A percentile compares a stretch with the other conserved stretches of the same genome.
These are phyloP conservation scores for Backusella tuberculispora DNA, from an alignment of 192 early-diverging fungal species.

Conservation along the genomic window DNA sequence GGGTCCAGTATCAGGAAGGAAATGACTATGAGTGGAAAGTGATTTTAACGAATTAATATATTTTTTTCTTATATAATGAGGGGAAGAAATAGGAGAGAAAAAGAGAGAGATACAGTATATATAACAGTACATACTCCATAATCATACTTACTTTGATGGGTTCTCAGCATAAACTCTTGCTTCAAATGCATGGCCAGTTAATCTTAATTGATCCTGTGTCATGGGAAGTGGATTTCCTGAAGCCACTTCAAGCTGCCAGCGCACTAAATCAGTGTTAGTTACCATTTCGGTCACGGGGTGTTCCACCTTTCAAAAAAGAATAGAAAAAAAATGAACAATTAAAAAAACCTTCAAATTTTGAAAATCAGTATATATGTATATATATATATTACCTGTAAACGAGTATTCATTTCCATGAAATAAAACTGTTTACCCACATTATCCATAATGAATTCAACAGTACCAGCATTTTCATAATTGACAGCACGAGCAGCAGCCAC, in stretches of 20 bases:
- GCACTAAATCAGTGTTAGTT: conserved; percentile 89
- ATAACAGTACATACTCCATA: neutral
- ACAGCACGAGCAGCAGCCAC: conserved; percentile 94
- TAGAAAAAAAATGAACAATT: neutral
- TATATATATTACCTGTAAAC: conserved; percentile 62
- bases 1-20: conserved; percentile 93
- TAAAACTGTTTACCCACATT: conserved; percentile 86
- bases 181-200: conserved; percentile 93
- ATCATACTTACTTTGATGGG: conserved; percentile 63
- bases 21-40: conserved; percentile 60
- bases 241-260: conserved; percentile 96
- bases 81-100: neutral
- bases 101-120: neutral
- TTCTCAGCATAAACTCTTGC: conserved; percentile 98
- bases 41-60: neutral
- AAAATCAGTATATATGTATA: too few species aligned
- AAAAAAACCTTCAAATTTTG: too few species aligned
- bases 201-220: conserved; percentile 68
- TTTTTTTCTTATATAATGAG: neutral
- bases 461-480: conserved; percentile 92
- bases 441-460: conserved; percentile 97
- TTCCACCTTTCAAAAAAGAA: conserved; percentile 63
- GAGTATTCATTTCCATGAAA: conserved; percentile 99
- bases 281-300: conserved; percentile 98
- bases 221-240: conserved; percentile 84